Evolutionary conservation across 1,284 basidiomycete species (phyloP), one percentile per base, ranked within the genome.

Genomic region (Cutaneotrichosporon dermatis): DNA sequence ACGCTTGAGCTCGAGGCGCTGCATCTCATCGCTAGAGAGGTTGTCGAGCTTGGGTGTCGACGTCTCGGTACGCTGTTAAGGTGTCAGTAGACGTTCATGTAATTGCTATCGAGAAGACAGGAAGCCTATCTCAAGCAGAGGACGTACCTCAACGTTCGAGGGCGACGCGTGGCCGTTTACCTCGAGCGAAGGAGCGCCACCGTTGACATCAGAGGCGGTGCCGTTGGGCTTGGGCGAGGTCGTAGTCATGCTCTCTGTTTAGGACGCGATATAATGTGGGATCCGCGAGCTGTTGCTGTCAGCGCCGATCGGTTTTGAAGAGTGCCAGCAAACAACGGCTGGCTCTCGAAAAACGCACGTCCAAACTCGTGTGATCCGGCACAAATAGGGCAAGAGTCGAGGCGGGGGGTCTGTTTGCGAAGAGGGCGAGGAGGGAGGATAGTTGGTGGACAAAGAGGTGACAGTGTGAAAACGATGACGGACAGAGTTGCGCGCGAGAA

Each of bases 1-100:
- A 69, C 91, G 88, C 77, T 93, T 95, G 71, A 91, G 82, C 76
- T 93, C 89, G 64, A 93, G 86, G 66, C 89, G 88, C 89, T 94
- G 78, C 64, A 54, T 53, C 40, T 62, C 55, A 1, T 42, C 42
- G 43, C 46, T 43, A 39, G 52, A 36, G 36, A 59, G 54, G 6
- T 43, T 49, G 33, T 60, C 61, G 25, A 53, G 58, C 9, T 58
- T 62, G 39, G 46, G 55, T 41, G 55, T 57, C 40, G 37, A 33
- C 2, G 40, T 34, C 13, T 55, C 45, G 35, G 54, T 40, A 13
- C 25, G 54, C 36, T 49, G 46, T 7, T 3, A 25, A 25, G 25
- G 25, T 25, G 25, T 25, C 25, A 25, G 25, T 25, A 25, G 25
- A 25, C 25, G 25, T 25, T 25, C 25, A 25, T 25, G 25, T 25